phyloP scores from a whole-genome alignment of 2,329 filamentous ascomycete genomes.

The Alternaria sp. region DNA sequence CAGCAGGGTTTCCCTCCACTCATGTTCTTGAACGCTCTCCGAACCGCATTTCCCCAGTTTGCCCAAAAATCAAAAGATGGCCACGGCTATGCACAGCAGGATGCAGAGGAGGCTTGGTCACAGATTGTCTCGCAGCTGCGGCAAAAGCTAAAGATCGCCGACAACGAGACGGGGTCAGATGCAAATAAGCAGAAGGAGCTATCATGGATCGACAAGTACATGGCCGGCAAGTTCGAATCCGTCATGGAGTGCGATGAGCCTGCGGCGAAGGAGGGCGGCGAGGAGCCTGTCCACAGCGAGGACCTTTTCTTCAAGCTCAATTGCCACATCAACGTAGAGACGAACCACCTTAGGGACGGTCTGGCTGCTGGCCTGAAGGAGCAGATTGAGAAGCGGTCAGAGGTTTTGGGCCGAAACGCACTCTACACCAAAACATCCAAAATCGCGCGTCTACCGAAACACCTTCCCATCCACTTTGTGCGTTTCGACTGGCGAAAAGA shows the following conservation, averaged over 20 bases:
- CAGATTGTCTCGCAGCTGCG: constrained; percentile 88
- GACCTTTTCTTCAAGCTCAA: constrained; percentile 92
- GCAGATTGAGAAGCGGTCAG: constrained; percentile 89
- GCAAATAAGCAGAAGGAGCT: constrained; percentile 52
- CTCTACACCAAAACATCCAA: constrained; percentile 90
- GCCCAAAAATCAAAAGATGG: constrained; percentile 85
- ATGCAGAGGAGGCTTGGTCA: constrained; percentile 98
- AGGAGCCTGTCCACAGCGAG: constrained; percentile 71
- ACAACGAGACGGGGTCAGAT: constrained; percentile 53
- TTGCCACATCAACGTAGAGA: constrained; percentile 88
- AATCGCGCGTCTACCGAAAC: constrained; percentile 90
- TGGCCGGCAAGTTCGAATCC: constrained; percentile 82
- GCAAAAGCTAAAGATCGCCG: constrained; percentile 75
- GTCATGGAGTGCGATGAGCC: constrained; percentile 84
- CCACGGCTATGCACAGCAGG: constrained; percentile 92
- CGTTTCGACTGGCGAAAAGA: constrained; percentile 98
- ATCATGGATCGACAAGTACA: constrained; percentile 89
- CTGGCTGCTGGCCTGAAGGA: constrained; percentile 83
- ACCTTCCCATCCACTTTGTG: constrained; percentile 95
- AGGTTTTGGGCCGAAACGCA: constrained; percentile 77
- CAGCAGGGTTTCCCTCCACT: constrained; percentile 86
- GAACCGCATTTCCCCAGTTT: constrained; percentile 87
- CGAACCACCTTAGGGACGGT: constrained; percentile 90
- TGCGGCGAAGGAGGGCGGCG: constrained; percentile 75
- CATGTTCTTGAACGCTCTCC: constrained; percentile 81